A percentile compares a stretch with the other conserved stretches of the same genome.
Conservation (phyloP, 163 green algal species). For the Trebouxia gelatinosa region DNA sequence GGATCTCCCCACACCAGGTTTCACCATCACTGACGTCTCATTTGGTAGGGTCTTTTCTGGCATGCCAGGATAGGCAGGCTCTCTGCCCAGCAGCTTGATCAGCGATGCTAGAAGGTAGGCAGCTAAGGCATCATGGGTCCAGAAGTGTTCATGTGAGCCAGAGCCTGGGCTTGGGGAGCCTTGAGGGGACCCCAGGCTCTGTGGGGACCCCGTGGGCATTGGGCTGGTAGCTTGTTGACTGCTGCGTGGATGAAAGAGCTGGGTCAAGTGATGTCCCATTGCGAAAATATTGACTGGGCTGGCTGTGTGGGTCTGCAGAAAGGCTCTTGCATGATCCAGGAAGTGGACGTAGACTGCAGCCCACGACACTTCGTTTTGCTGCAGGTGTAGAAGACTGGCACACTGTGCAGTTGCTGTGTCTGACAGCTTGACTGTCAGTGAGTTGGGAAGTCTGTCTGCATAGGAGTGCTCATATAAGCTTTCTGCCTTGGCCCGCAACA, state of each 20-base stretch:
- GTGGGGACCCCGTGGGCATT: neutral
- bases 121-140: neutral
- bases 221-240: neutral
- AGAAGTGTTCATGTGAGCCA: neutral
- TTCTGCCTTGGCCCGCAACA: conserved; percentile 3
- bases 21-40: no score
- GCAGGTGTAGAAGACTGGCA: conserved; percentile 6
- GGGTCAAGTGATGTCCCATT: neutral
- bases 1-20: no score
- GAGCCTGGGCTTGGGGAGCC: neutral
- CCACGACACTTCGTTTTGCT: neutral
- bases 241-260: neutral
- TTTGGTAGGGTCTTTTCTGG: no score
- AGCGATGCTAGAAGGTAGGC: neutral
- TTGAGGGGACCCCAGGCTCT: neutral
- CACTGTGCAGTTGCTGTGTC: neutral
- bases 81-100: neutral
- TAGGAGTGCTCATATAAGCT: neutral
- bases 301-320: neutral
- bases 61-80: neutral
- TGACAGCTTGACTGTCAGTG: neutral
- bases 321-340: neutral
- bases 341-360: conserved; percentile 10
- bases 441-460: neutral
- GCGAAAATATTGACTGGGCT: neutral